These are phyloP conservation scores for Entamoeba histolytica DNA, from an alignment of 208 protist genomes.

Conservation along the genomic window DNA sequence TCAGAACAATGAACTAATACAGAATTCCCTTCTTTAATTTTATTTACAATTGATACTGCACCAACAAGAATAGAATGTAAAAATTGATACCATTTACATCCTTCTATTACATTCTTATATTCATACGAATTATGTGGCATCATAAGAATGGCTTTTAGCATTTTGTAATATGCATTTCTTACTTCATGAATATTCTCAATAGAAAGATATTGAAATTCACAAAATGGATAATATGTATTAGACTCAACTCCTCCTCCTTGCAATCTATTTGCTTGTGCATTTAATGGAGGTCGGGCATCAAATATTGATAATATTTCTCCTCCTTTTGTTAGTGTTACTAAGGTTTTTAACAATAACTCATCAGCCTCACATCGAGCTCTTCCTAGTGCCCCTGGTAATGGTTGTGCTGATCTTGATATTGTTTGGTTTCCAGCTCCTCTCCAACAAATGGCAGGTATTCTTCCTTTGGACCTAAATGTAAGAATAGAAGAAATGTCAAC, in stretches of 20 bases:
- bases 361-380: not conserved
- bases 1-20: constrained; percentile 52
- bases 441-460: not conserved
- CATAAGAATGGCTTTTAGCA: not conserved
- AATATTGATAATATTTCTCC: not conserved
- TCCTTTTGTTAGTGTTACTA: not conserved
- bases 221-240: not conserved
- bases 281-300: not conserved
- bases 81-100: constrained; percentile 28
- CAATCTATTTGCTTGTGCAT: not conserved
- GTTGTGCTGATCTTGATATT: not conserved
- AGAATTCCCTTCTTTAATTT: constrained; percentile 12
- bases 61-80: constrained; percentile 18
- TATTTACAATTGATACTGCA: not conserved
- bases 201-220: not conserved
- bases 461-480: not conserved
- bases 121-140: not conserved
- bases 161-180: not conserved
- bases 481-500: not conserved
- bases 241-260: not conserved
- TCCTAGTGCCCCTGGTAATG: not conserved
- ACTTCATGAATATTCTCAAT: not conserved
- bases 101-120: not conserved
- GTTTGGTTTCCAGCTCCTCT: not conserved
- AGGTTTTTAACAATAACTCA: not conserved